Percentiles rank a stretch among this genome's conserved stretches.
phyloP scores from a whole-genome alignment of 2,329 filamentous ascomycete genomes.

The Ophiostoma australiae region DNA sequence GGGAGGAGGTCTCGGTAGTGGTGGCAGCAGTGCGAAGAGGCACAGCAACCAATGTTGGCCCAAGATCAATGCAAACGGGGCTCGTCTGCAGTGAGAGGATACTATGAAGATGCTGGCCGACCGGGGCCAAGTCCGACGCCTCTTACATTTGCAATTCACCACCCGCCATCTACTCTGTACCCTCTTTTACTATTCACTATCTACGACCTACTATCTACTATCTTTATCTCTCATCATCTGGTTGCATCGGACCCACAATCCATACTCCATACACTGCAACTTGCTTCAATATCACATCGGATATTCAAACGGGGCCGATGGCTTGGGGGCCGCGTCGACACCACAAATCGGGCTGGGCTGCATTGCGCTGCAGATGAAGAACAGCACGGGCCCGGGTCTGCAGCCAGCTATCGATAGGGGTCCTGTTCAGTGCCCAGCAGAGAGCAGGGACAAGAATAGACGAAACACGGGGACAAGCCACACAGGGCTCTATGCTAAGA shows the following conservation, averaged over 20 bases:
- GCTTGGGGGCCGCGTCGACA: not conserved
- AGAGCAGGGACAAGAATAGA: not conserved
- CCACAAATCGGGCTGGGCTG: not conserved
- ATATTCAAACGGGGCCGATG: not conserved
- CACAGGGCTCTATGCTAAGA: not conserved
- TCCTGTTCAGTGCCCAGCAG: not conserved
- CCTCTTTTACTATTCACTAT: too few relatives aligned
- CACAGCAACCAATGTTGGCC: too few relatives aligned
- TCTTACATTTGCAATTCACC: not conserved
- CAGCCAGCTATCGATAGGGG: not conserved
- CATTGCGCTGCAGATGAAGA: not conserved
- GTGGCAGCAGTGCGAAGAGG: not conserved
- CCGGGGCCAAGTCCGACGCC: not conserved
- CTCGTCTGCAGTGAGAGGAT: too few relatives aligned
- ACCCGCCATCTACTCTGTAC: too few relatives aligned
- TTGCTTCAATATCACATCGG: not conserved
- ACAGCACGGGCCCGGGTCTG: not conserved
- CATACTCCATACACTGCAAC: not conserved
- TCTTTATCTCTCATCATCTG: not conserved
- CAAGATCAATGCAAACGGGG: not conserved
- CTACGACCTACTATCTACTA: too few relatives aligned
- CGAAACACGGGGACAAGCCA: constrained; percentile 4
- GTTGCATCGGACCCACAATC: not conserved
- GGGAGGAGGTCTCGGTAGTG: not conserved
- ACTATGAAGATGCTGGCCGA: not conserved